Percentiles rank a stretch among this genome's conserved stretches.
Evolutionary conservation across 495 filamentous ascomycete genomes (phyloP).

Genomic region (Lindgomyces ingoldianus): DNA sequence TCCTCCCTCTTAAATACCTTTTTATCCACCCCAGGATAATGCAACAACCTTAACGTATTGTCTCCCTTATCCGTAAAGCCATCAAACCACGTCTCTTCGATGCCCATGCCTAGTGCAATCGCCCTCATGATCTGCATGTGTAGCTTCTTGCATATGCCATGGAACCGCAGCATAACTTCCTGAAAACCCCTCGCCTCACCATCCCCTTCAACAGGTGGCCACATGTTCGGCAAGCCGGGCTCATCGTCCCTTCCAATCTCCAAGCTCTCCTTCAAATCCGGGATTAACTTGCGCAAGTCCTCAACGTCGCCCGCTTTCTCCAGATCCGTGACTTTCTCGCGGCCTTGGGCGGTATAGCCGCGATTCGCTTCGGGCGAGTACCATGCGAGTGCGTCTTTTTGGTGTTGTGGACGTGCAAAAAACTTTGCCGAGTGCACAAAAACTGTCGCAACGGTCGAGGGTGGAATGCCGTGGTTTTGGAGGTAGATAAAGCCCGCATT

Average conservation of each 20-base stretch:
- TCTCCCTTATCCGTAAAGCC: slow-evolving; percentile 69
- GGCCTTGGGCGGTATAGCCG: slow-evolving; percentile 73
- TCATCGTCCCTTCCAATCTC: slow-evolving; percentile 81
- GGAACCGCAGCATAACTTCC: slow-evolving; percentile 70
- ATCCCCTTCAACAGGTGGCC: slow-evolving; percentile 65
- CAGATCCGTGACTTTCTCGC: slow-evolving; percentile 72
- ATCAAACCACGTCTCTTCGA: slow-evolving; percentile 77
- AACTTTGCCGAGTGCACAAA: slow-evolving; percentile 75
- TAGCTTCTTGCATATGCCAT: slow-evolving; percentile 67
- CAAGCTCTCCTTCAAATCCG: slow-evolving; percentile 81
- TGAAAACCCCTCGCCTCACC: slow-evolving; percentile 68
- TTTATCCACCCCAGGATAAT: slow-evolving; percentile 74
- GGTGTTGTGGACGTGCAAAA: slow-evolving; percentile 67
- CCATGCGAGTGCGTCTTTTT: slow-evolving; percentile 62
- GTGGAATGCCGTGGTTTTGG: slow-evolving; percentile 70
- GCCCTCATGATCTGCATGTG: slow-evolving; percentile 83
- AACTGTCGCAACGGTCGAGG: slow-evolving; percentile 51
- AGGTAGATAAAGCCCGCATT: slow-evolving; percentile 90
- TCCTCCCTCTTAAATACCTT: slow-evolving; percentile 65
- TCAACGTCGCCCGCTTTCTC: slow-evolving; percentile 61
- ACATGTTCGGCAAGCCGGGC: slow-evolving; percentile 69
- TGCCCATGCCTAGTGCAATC: slow-evolving; percentile 79
- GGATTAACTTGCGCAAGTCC: slow-evolving; percentile 57
- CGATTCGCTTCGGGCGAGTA: slow-evolving; percentile 45
- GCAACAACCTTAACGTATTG: slow-evolving; percentile 84